Evolutionary conservation across 805 yeast genomes (phyloP), one percentile per base, ranked within the genome.

Genomic region (Ogataea wickerhamii): DNA sequence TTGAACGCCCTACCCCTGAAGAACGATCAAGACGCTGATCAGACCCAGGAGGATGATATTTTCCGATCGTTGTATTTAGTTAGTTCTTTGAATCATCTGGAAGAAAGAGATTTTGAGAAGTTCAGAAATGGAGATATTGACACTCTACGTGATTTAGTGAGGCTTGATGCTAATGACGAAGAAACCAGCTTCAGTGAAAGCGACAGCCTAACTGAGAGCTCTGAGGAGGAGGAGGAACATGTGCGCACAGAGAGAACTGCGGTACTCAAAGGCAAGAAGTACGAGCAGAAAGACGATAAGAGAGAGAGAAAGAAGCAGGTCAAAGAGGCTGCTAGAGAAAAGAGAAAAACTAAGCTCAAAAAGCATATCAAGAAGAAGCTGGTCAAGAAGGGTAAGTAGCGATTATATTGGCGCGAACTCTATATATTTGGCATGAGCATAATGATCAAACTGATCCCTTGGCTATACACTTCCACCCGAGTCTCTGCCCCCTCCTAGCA

Each of bases 31-130:
- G 59, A 60, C 28, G 57, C 51, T 26, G 74, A 73, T 29, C 79
- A 77, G 18, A 87, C 84, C 45, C 71, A 69, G 41, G 74, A 73
- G 39, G 98, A 93, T 59, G 95, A 86, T 38, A 79, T 93, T 5
- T 93, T 93, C 62, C 70, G 98, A 57, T 78, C 89, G 4, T 53
- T 83, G 36, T 87, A 85, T 61, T 64, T 85, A 51, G 87, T 85
- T 22, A 71, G 89, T 53, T 80, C 93, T 40, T 63, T 93, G 66
- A 79, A 87, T 64, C 78, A 91, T 66, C 56, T 89, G 58, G 86
- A 93, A 56, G 98, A 93, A 55, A 72, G 96, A 43, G 98, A 93
- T 58, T 87, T 85, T 49, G 80, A 77, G 33, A 81, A 83, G 52
- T 84, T 85, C 48, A 68, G 79, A 1, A 77, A 79, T 43, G 97